Conservation (phyloP, 108 stramenopile genomes). For the Skeletonema tropicum region DNA sequence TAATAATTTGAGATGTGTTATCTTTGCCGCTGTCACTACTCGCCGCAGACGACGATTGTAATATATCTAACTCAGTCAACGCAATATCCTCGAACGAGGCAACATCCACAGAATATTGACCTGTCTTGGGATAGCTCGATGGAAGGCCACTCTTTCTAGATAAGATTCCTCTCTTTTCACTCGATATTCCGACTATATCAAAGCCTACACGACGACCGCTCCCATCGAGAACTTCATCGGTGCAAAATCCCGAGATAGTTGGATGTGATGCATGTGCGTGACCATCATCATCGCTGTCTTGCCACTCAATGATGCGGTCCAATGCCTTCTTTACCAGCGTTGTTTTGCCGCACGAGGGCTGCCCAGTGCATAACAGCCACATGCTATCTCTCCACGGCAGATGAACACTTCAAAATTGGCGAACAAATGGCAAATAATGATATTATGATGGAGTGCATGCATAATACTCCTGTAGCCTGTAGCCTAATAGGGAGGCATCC, state of each 20-base stretch:
- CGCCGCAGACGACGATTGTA: too few relatives aligned
- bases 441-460: too few relatives aligned
- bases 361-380: conserved; percentile 34
- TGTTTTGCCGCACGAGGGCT: conserved; percentile 32
- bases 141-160: conserved; percentile 20
- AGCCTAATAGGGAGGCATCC: too few relatives aligned
- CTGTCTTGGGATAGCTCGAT: conserved; percentile 23
- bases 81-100: conserved; percentile 28
- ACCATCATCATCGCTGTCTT: background rate
- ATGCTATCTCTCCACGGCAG: background rate
- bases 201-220: conserved; percentile 17
- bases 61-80: background rate
- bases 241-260: conserved; percentile 18
- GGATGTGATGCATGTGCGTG: background rate
- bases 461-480: too few relatives aligned
- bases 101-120: conserved; percentile 36
- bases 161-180: conserved; percentile 20
- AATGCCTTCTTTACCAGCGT: conserved; percentile 26
- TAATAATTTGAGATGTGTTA: conserved; percentile 2
- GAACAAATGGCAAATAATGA: too few relatives aligned
- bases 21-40: background rate
- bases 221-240: conserved; percentile 32
- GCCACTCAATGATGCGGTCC: background rate
- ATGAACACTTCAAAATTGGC: too few relatives aligned
- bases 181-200: conserved; percentile 29